These are phyloP conservation scores for Penicillium vulpinum DNA, from an alignment of 2,329 filamentous ascomycete genomes.

Conservation along the genomic window DNA sequence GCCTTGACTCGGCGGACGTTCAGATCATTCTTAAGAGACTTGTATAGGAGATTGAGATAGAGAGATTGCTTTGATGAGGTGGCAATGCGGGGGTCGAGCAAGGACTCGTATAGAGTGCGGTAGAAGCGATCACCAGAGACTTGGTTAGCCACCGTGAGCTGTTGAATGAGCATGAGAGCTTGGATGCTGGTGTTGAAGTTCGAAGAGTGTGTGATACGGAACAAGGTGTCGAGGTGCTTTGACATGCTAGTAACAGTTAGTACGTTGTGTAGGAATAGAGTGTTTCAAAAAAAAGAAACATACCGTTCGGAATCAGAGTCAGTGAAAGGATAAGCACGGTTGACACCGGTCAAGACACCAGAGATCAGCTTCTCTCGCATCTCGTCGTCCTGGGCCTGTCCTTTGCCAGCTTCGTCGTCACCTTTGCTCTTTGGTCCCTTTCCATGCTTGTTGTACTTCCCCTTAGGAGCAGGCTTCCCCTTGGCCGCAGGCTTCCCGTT, in stretches of 20 bases:
- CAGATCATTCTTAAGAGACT: slow-evolving; percentile 84
- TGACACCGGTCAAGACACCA: slow-evolving; percentile 88
- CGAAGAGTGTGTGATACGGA: slow-evolving; percentile 92
- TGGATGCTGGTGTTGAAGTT: slow-evolving; percentile 99
- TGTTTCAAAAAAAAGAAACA: slow-evolving; percentile 33
- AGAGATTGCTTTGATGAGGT: slow-evolving; percentile 92
- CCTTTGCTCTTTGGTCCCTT: slow-evolving; percentile 53
- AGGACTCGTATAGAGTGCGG: slow-evolving; percentile 89
- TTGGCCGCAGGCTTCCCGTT: slow-evolving; percentile 50
- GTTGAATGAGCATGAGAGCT: slow-evolving; percentile 90
- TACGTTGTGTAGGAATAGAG: not conserved
- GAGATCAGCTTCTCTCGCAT: slow-evolving; percentile 89
- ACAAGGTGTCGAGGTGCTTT: slow-evolving; percentile 88
- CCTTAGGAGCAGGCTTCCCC: slow-evolving; percentile 39
- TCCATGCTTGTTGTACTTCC: slow-evolving; percentile 49
- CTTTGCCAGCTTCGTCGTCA: slow-evolving; percentile 41
- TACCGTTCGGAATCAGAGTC: slow-evolving; percentile 74
- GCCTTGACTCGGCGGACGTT: slow-evolving; percentile 90
- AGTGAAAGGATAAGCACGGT: slow-evolving; percentile 91
- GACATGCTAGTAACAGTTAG: slow-evolving; percentile 48
- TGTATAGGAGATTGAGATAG: slow-evolving; percentile 89
- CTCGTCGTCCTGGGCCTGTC: slow-evolving; percentile 59
- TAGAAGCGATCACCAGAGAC: slow-evolving; percentile 89
- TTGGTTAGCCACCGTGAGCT: slow-evolving; percentile 78
- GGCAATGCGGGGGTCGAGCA: slow-evolving; percentile 83